Evolutionary conservation across 2,329 filamentous ascomycete species (phyloP).

Genomic region (Aplosporella prunicola): DNA sequence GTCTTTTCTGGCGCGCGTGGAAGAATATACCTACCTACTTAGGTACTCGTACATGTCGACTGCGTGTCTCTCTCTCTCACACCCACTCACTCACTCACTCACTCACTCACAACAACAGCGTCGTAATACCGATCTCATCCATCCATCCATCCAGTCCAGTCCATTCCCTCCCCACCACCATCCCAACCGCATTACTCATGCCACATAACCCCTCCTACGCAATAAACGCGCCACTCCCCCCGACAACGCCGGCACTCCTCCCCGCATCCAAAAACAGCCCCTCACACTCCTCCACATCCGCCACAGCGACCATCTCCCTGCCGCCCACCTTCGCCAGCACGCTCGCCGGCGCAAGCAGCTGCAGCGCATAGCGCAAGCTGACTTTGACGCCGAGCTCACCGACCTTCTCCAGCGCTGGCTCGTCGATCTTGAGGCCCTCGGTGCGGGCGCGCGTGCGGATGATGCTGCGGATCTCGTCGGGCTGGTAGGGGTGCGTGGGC

Average conservation of each 20-base stretch:
- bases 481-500: constrained; percentile 81
- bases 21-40: too few species aligned
- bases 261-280: constrained; percentile 40
- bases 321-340: constrained; percentile 71
- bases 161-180: too few species aligned
- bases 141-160: too few species aligned
- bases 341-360: constrained; percentile 79
- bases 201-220: too few species aligned
- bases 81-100: too few species aligned
- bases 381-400: constrained; percentile 79
- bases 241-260: constrained; percentile 34
- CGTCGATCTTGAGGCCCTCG: constrained; percentile 69
- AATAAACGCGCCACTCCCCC: constrained; percentile 24
- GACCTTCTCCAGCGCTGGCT: constrained; percentile 78
- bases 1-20: too few species aligned
- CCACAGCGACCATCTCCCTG: constrained; percentile 38
- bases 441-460: constrained; percentile 74
- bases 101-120: too few species aligned
- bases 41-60: too few species aligned
- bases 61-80: too few species aligned
- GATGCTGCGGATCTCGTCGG: constrained; percentile 86
- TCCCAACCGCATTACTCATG: too few species aligned
- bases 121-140: too few species aligned
- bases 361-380: constrained; percentile 84
- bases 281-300: constrained; percentile 47